Base-by-base conservation (phyloP, 139 green algal species). In the Tetradesmus lagerheimii region DNA sequence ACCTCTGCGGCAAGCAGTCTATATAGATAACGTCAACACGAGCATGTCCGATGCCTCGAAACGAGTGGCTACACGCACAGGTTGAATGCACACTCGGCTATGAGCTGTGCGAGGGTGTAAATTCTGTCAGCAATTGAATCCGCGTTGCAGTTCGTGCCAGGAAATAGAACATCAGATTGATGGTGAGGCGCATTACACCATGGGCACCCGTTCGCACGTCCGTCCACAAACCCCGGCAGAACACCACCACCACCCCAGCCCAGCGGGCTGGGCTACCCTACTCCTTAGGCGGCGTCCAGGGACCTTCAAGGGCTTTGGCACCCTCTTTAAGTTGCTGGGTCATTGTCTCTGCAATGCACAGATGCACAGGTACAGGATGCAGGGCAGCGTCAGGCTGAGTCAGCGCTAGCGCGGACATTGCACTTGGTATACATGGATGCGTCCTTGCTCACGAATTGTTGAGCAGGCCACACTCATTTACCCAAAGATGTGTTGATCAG, bases 221-320 rank as follows among this genome's bases (percentile, higher is more conserved):
- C 57, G 45, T 57, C 45, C 45, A 12, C 11, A 71, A 71, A 71
- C 57, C 57, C 57, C 25, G 57, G 57, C 57, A 71, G 57, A 16
- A 71, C 12, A 71, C 8, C 23, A 71, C 57, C 57, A 57, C 45
- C 45, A 57, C 23, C 23, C 20, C 25, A 20, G 47, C 47, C 25
- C 57, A 31, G 57, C 57, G 31, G 4, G 57, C 57, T 71, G 47
- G 47, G 57, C 57, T 31, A 23, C 20, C 45, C 31, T 80, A 94
- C 64, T 92, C 88, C 15, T 83, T 93, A 4, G 90, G 90, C 29
- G 75, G 85, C 31, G 64, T 75, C 92, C 92, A 94, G 9, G 88
- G 85, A 5, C 92, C 92, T 41, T 89, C 29, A n/a, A 94, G 85
- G 12, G 85, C 29, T 23, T 85, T 29, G 11, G 39, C 85, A 38